Evolutionary conservation across 1,284 basidiomycete species (phyloP).

Genomic region (Boletellus deceptivus): DNA sequence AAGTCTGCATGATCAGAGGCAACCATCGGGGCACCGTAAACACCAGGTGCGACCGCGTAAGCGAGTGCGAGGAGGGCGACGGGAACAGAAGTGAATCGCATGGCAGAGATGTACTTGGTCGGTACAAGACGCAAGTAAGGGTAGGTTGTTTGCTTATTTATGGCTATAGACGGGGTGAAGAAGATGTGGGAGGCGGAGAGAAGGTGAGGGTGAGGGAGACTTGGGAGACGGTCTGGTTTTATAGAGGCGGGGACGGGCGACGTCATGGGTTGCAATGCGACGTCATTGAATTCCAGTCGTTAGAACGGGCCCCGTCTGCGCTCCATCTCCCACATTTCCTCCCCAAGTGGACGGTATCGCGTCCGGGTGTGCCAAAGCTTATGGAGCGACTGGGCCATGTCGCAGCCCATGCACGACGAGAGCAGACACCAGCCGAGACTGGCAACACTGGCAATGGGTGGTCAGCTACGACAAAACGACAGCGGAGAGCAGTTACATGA

Average conservation of each 20-base stretch:
- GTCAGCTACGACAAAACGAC: constrained; percentile 3
- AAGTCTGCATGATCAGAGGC: not conserved
- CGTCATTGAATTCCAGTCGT: constrained; percentile 18
- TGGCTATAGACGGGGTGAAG: constrained; percentile 8
- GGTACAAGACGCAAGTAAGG: constrained; percentile 22
- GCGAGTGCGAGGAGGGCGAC: constrained; percentile 39
- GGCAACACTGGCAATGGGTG: constrained; percentile 39
- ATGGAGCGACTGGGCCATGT: constrained; percentile 42
- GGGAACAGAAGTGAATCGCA: constrained; percentile 39
- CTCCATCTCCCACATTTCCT: constrained; percentile 62
- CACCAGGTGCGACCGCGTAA: constrained; percentile 25
- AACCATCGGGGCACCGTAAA: constrained; percentile 12
- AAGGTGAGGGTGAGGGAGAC: constrained; percentile 11
- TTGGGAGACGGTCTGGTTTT: constrained; percentile 17
- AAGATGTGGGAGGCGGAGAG: constrained; percentile 6
- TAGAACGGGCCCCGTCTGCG: constrained; percentile 36
- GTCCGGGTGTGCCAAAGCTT: constrained; percentile 43
- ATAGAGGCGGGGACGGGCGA: constrained; percentile 19
- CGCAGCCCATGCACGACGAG: constrained; percentile 60
- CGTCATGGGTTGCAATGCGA: constrained; percentile 10
- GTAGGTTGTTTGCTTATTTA: constrained; percentile 22
- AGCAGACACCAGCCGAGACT: constrained; percentile 61
- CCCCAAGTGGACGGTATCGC: constrained; percentile 34
- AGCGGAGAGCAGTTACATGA: constrained; percentile 38
- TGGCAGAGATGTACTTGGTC: constrained; percentile 31